phyloP scores from a whole-genome alignment of 1,284 basidiomycete genomes.

The Crocinoboletus sp. region DNA sequence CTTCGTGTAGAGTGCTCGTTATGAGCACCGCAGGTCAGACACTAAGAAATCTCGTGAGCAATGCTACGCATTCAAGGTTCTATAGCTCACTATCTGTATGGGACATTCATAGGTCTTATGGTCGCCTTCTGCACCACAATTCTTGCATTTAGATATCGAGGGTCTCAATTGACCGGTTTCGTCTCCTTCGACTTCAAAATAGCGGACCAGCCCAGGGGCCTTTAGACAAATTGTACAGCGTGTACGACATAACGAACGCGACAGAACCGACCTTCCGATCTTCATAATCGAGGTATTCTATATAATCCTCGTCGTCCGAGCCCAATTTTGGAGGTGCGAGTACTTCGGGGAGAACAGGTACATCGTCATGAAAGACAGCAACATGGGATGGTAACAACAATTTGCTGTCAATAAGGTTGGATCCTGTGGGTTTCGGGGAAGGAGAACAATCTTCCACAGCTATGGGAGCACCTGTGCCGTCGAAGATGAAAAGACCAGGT shows the following conservation, averaged over 20 bases:
- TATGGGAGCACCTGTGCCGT: conserved; percentile 39
- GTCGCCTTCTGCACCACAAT: conserved; percentile 64
- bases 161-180: conserved; percentile 37
- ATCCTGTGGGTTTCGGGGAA: conserved; percentile 5
- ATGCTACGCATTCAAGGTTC: conserved; percentile 1
- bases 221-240: conserved; percentile 14
- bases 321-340: conserved; percentile 36
- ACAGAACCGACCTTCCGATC: conserved; percentile 47
- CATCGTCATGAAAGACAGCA: conserved; percentile 39
- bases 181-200: conserved; percentile 50
- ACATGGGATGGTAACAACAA: conserved; percentile 65
- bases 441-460: conserved; percentile 3
- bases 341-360: conserved; percentile 41
- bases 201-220: conserved; percentile 48
- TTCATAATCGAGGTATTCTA: conserved; percentile 72
- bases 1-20: conserved; percentile 81
- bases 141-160: conserved; percentile 58
- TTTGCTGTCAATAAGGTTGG: conserved; percentile 18
- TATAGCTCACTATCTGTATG: conserved; percentile 57
- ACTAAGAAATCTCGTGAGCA: conserved; percentile 43
- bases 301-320: conserved; percentile 54
- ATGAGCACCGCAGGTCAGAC: conserved; percentile 81
- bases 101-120: conserved; percentile 62
- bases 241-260: conserved; percentile 1
- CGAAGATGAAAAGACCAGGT: conserved; percentile 48